Percentiles rank a stretch among this genome's conserved stretches.
Evolutionary conservation across 495 filamentous ascomycete genomes (phyloP).

Genomic region (Neurospora intermedia): DNA sequence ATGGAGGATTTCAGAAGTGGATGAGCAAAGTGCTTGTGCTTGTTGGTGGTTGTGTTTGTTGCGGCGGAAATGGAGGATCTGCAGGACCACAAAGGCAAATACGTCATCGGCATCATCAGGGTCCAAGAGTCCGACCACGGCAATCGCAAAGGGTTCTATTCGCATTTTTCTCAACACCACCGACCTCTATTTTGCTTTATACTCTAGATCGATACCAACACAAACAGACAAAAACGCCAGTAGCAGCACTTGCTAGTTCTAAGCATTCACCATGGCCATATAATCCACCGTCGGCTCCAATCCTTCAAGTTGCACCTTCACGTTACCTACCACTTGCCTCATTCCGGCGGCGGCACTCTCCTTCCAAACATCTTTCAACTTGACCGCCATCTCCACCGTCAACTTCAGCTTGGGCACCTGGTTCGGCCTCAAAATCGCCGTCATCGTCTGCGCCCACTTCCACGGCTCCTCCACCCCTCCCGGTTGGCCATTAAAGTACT

Average conservation of each 20-base stretch:
- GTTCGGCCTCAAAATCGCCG: slow-evolving; percentile 32
- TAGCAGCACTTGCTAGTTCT: background rate
- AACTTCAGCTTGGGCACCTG: slow-evolving; percentile 14
- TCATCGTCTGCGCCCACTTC: slow-evolving; percentile 59
- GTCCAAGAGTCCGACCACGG: background rate
- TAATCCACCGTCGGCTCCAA: slow-evolving; percentile 17
- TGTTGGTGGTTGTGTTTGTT: background rate
- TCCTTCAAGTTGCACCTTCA: background rate
- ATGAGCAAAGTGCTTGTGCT: background rate
- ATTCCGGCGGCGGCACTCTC: slow-evolving; percentile 3
- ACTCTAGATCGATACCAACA: background rate
- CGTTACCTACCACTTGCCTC: background rate
- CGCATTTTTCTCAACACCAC: background rate
- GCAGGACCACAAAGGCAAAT: background rate
- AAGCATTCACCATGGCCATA: slow-evolving; percentile 18
- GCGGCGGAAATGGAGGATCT: background rate
- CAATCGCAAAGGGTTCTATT: background rate
- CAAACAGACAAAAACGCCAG: background rate
- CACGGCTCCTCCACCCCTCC: slow-evolving; percentile 50
- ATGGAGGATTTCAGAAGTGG: background rate
- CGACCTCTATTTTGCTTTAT: background rate
- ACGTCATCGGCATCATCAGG: background rate
- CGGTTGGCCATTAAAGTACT: slow-evolving; percentile 65
- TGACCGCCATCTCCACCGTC: slow-evolving; percentile 5
- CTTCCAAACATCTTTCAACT: slow-evolving; percentile 12